These are phyloP conservation scores for Rosellinia necatrix DNA, from an alignment of 2,329 filamentous ascomycete genomes.

Conservation along the genomic window DNA sequence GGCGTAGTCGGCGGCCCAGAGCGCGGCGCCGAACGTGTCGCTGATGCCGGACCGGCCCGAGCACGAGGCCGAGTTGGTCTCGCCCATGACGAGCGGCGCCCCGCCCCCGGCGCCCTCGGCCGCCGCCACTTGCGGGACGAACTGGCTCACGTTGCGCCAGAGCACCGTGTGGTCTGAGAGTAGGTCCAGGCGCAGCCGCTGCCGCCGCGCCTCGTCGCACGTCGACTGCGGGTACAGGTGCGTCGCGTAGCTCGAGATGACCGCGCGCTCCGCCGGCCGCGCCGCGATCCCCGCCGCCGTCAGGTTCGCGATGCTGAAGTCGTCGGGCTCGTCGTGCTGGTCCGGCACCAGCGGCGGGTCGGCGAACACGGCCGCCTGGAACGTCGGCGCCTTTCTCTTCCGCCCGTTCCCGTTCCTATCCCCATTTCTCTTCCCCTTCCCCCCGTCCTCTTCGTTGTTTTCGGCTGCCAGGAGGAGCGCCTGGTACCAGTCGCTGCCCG, in stretches of 20 bases:
- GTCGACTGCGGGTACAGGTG: conserved; percentile 46
- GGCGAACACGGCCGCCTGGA: conserved; percentile 43
- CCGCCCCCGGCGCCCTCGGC: conserved; percentile 42
- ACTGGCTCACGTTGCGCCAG: conserved; percentile 44
- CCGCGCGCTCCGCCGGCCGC: conserved; percentile 38
- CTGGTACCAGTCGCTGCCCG: conserved; percentile 38
- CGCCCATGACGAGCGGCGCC: conserved; percentile 50
- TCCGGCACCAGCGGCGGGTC: conserved; percentile 45
- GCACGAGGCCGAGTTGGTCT: conserved; percentile 52
- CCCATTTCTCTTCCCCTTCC: background rate
- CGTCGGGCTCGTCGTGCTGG: conserved; percentile 44
- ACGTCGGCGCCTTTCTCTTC: conserved; percentile 31
- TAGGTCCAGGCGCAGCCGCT: conserved; percentile 41
- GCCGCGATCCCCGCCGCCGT: conserved; percentile 35
- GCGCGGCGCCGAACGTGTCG: conserved; percentile 53
- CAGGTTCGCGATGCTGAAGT: conserved; percentile 43
- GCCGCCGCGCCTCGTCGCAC: conserved; percentile 41
- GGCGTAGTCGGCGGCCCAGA: conserved; percentile 55
- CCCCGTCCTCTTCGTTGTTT: too few species aligned
- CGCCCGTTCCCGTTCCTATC: too few species aligned
- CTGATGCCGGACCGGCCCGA: conserved; percentile 47
- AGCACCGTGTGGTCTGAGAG: conserved; percentile 42
- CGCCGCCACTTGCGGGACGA: conserved; percentile 41
- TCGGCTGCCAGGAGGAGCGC: too few species aligned
- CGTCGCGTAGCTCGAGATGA: conserved; percentile 42